phyloP scores from a whole-genome alignment of 2,329 filamentous ascomycete species.

The Pezicula carpinea region DNA sequence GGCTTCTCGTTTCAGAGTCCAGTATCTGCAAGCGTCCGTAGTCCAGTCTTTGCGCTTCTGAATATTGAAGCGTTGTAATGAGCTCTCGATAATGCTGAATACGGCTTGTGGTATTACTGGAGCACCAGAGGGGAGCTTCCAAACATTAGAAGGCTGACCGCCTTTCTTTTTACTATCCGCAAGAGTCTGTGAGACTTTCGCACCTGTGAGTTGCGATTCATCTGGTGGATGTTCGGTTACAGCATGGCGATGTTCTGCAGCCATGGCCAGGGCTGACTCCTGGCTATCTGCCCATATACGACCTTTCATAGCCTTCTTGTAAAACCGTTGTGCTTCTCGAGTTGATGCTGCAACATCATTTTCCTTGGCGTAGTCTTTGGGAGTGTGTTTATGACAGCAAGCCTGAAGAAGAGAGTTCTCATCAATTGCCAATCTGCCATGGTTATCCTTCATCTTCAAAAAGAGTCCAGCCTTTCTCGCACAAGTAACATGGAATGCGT shows the following conservation, averaged over 20 bases:
- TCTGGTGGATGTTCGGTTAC: slow-evolving; percentile 68
- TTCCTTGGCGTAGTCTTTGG: slow-evolving; percentile 80
- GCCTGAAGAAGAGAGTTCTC: slow-evolving; percentile 85
- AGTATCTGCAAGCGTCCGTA: slow-evolving; percentile 91
- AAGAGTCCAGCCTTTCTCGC: slow-evolving; percentile 83
- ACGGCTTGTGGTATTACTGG: slow-evolving; percentile 89
- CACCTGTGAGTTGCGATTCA: slow-evolving; percentile 78
- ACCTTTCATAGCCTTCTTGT: slow-evolving; percentile 83
- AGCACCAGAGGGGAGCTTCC: slow-evolving; percentile 91
- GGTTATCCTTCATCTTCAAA: slow-evolving; percentile 93
- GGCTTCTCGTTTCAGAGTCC: slow-evolving; percentile 94
- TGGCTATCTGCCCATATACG: slow-evolving; percentile 91
- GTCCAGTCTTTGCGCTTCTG: slow-evolving; percentile 89
- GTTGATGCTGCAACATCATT: slow-evolving; percentile 79
- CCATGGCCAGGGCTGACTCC: slow-evolving; percentile 73
- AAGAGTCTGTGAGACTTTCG: slow-evolving; percentile 71
- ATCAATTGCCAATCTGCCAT: slow-evolving; percentile 70
- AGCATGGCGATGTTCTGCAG: slow-evolving; percentile 63
- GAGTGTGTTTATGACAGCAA: slow-evolving; percentile 93
- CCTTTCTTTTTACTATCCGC: slow-evolving; percentile 73
- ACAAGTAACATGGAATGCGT: slow-evolving; percentile 96
- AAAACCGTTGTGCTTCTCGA: slow-evolving; percentile 80
- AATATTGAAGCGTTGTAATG: slow-evolving; percentile 76
- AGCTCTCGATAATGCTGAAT: slow-evolving; percentile 78
- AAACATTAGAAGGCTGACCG: slow-evolving; percentile 63